Conservation (phyloP, 805 yeast genomes). For the Crinitomyces ghanaensis region DNA sequence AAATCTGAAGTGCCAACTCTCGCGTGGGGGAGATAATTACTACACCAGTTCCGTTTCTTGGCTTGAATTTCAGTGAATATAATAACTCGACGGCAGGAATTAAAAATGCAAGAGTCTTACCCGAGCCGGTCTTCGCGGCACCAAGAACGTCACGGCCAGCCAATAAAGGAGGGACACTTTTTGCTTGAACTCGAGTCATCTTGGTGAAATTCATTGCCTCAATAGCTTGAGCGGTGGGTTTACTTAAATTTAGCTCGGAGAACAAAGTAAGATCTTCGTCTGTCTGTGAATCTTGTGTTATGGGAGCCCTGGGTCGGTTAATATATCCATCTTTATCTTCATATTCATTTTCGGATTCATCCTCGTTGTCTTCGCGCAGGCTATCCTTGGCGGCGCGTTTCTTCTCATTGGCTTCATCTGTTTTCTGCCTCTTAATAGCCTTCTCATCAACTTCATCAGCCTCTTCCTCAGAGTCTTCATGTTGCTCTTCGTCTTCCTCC, state of each 20-base stretch:
- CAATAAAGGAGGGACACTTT: constrained; percentile 90
- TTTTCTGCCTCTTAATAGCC: no score
- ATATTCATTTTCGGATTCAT: constrained; percentile 18
- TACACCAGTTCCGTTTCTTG: constrained; percentile 97
- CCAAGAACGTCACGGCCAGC: constrained; percentile 97
- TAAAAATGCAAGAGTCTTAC: constrained; percentile 91
- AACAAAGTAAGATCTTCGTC: constrained; percentile 26
- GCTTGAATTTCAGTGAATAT: constrained; percentile 84
- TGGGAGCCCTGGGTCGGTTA: constrained; percentile 3
- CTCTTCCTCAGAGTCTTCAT: constrained; percentile 22
- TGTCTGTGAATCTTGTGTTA: constrained; percentile 10
- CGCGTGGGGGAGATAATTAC: constrained; percentile 94
- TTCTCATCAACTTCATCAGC: constrained; percentile 18
- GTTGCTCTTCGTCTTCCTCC: constrained; percentile 17
- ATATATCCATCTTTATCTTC: constrained; percentile 13
- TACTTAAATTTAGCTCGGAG: constrained; percentile 55
- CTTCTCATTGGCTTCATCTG: constrained; percentile 14
- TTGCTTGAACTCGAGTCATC: constrained; percentile 92
- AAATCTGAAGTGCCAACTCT: constrained; percentile 93
- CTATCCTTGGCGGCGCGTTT: constrained; percentile 19
- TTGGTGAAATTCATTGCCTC: constrained; percentile 78
- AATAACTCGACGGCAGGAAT: constrained; percentile 92
- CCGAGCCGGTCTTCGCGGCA: constrained; percentile 99
- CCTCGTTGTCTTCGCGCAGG: constrained; percentile 19
- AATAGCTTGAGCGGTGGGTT: constrained; percentile 72